These are phyloP conservation scores for Rickenella mellea DNA, from an alignment of 768 basidiomycete genomes.

Conservation along the genomic window DNA sequence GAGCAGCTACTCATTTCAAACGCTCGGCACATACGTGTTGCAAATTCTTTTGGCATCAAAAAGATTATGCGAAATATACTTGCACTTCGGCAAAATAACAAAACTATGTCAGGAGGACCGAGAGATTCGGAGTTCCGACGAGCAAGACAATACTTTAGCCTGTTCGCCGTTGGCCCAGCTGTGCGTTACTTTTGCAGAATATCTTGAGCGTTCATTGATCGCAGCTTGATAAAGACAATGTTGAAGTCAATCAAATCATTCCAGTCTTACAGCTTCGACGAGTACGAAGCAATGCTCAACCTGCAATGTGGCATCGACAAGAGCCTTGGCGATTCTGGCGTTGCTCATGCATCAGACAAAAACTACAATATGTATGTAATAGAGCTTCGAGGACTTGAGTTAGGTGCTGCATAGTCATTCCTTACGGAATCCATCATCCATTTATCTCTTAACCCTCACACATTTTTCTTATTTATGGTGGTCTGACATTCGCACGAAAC, in stretches of 20 bases:
- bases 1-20: conserved; percentile 74
- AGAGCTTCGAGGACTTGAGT: conserved; percentile 76
- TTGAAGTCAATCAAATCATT: conserved; percentile 57
- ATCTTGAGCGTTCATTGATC: conserved; percentile 3
- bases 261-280: conserved; percentile 75
- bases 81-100: conserved; percentile 86
- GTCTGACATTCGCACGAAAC: neutral
- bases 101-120: conserved; percentile 55
- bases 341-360: conserved; percentile 47
- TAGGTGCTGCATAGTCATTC: conserved; percentile 22
- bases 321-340: conserved; percentile 38
- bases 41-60: conserved; percentile 69
- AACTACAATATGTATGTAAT: conserved; percentile 85
- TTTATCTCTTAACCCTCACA: neutral
- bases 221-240: conserved; percentile 46
- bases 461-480: neutral
- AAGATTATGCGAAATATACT: conserved; percentile 86
- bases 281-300: conserved; percentile 86
- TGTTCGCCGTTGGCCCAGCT: conserved; percentile 68
- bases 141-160: conserved; percentile 70
- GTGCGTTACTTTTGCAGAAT: conserved; percentile 29
- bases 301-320: conserved; percentile 82
- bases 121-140: conserved; percentile 63
- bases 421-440: neutral
- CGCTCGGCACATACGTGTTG: conserved; percentile 57